Evolutionary conservation across 2,329 filamentous ascomycete genomes (phyloP), one percentile per base, ranked within the genome.

Genomic region (Fusarium pininemorale): DNA sequence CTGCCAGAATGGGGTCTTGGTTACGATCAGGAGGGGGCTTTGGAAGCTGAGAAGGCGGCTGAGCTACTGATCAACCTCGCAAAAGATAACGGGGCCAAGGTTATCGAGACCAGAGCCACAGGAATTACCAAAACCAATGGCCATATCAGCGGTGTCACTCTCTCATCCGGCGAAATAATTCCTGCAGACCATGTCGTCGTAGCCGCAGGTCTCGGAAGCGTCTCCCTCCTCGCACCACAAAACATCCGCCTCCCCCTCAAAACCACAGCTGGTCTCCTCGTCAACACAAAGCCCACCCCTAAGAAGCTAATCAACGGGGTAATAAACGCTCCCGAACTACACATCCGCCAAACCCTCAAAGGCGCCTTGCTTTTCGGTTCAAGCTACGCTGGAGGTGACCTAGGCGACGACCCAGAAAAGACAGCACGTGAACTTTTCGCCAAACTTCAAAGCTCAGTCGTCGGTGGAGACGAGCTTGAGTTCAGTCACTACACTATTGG

Each of bases 401-500:
- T 58, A 6, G 69, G 69, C 6, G 45, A 70, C 6, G 61, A 71
- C 20, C 66, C 69, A 5, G 55, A 70, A 48, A 51, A 50, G 37
- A 66, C 69, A 18, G 69, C 69, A 7, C 50, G 28, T 37, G 66
- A 70, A 6, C 28, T 71, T 12, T 66, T 71, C 11, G 11, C 39
- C 10, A 47, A 66, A 18, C 6, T 71, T 18, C 66, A 44, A 30
- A 41, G 47, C 3, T 47, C 56, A 11, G n/a, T 71, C 5, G 13
- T 60, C 16, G 30, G 37, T 1, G 66, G 66, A 7, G 55, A 44
- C 1, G 22, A 61, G 15, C 51, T 71, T 16, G 56, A 70, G 56
- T 71, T 61, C 10, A 56, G 69, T 6, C 50, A 70, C 41, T 71
- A 48, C 12, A 70, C 69, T 26, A 32, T 71, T 32, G 69, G 69